Evolutionary conservation across 1,284 basidiomycete genomes (phyloP).

Genomic region (Naganishia cerealis): DNA sequence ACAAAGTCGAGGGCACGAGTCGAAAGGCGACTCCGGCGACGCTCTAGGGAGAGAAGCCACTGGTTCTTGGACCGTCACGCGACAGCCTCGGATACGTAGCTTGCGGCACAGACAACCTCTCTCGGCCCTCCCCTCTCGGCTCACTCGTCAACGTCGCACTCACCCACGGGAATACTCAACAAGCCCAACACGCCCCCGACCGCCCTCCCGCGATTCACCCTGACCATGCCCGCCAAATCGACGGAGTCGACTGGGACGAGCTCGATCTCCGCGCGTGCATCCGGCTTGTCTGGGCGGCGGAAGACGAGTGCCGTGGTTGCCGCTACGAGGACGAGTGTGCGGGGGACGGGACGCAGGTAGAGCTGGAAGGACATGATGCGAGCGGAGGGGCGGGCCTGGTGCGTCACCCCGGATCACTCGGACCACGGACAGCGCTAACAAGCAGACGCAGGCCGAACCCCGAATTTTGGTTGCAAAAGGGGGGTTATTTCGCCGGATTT

Average conservation of each 20-base stretch:
- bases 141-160: conserved; percentile 29
- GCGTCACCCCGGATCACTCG: no score
- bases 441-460: no score
- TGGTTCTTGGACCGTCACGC: no score
- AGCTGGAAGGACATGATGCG: conserved; percentile 38
- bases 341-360: conserved; percentile 50
- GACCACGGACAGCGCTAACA: no score
- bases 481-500: no score
- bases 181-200: conserved; percentile 79
- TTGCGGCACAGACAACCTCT: no score
- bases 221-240: conserved; percentile 62
- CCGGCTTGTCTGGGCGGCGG: conserved; percentile 47
- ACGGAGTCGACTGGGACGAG: conserved; percentile 72
- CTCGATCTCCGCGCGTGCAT: conserved; percentile 65
- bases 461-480: no score
- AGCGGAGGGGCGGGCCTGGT: neutral
- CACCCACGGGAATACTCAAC: conserved; percentile 55
- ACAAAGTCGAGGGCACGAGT: no score
- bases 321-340: conserved; percentile 51
- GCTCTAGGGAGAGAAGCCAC: no score
- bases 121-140: no score
- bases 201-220: conserved; percentile 64
- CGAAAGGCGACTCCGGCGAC: no score
- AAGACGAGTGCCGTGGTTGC: conserved; percentile 51
- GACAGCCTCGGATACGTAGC: no score